A percentile compares a stretch with the other conserved stretches of the same genome.
phyloP scores from a whole-genome alignment of 768 basidiomycete species.

The Xerocomellus dryophilus region DNA sequence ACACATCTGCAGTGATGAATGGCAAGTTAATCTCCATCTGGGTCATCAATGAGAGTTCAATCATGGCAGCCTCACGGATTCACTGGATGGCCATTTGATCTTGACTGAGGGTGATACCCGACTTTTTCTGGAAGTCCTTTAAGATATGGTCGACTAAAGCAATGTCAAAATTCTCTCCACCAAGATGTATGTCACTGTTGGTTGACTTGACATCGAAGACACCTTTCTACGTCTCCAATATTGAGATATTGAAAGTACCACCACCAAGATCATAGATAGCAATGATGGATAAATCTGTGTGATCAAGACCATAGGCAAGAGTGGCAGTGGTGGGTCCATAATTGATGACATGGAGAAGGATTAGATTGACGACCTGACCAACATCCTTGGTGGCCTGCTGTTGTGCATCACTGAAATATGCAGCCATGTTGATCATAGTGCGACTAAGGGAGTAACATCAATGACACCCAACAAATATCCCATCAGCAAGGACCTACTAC shows the following conservation, averaged over 20 bases:
- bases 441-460: constrained; percentile 45
- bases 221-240: constrained; percentile 99
- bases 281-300: constrained; percentile 74
- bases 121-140: constrained; percentile 92
- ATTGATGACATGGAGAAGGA: constrained; percentile 98
- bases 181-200: constrained; percentile 97
- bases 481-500: constrained; percentile 48
- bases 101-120: constrained; percentile 71
- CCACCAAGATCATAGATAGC: constrained; percentile 99
- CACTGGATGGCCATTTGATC: constrained; percentile 98
- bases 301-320: constrained; percentile 95
- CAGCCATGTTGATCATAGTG: constrained; percentile 92
- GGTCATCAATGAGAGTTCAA: constrained; percentile 89
- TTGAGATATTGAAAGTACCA: constrained; percentile 99
- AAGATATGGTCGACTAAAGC: constrained; percentile 82
- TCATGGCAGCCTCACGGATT: constrained; percentile 96
- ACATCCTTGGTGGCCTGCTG: constrained; percentile 98
- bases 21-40: constrained; percentile 91
- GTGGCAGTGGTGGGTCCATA: constrained; percentile 98
- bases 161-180: constrained; percentile 96
- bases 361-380: constrained; percentile 94
- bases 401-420: constrained; percentile 99
- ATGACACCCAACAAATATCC: fast-evolving
- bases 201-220: constrained; percentile 99
- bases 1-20: constrained; percentile 95